These are phyloP conservation scores for Clonostachys solani DNA, from an alignment of 2,329 filamentous ascomycete species.

Conservation along the genomic window DNA sequence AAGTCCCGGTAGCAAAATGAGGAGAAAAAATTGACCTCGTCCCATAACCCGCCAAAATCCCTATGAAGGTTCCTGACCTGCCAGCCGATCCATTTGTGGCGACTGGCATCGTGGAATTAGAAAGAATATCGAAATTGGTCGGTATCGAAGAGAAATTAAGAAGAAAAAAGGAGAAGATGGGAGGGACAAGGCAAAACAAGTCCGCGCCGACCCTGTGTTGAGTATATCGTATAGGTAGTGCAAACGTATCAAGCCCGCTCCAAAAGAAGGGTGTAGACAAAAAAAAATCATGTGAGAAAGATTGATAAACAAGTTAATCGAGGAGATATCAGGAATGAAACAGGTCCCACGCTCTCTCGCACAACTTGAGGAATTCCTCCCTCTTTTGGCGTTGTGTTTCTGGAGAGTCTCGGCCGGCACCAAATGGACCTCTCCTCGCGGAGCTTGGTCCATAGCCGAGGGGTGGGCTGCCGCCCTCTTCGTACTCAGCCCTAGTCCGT, in stretches of 20 bases:
- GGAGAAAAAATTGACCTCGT: too few relatives aligned
- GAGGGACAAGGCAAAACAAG: not conserved
- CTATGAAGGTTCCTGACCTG: too few relatives aligned
- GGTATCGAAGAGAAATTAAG: conserved; percentile 1
- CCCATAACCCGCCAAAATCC: too few relatives aligned
- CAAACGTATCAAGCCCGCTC: not conserved
- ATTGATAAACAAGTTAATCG: conserved; percentile 14
- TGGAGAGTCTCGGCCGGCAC: conserved; percentile 76
- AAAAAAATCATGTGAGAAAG: conserved; percentile 4
- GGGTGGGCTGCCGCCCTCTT: conserved; percentile 84
- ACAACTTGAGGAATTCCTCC: conserved; percentile 85
- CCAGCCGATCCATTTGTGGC: too few relatives aligned
- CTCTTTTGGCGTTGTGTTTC: conserved; percentile 83
- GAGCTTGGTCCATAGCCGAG: conserved; percentile 68
- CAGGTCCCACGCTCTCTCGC: conserved; percentile 89
- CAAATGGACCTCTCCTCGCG: conserved; percentile 66
- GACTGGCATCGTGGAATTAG: too few relatives aligned
- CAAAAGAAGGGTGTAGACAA: not conserved
- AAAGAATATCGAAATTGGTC: too few relatives aligned
- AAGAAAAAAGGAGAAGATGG: conserved; percentile 5
- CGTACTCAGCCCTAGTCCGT: conserved; percentile 84
- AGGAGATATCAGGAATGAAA: conserved; percentile 72
- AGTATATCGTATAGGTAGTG: not conserved
- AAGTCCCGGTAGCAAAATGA: too few relatives aligned
- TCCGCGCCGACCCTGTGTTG: not conserved